Percentiles rank a stretch among this genome's conserved stretches.
Conservation (phyloP, 495 filamentous ascomycete genomes). For the Tuber brumale region DNA sequence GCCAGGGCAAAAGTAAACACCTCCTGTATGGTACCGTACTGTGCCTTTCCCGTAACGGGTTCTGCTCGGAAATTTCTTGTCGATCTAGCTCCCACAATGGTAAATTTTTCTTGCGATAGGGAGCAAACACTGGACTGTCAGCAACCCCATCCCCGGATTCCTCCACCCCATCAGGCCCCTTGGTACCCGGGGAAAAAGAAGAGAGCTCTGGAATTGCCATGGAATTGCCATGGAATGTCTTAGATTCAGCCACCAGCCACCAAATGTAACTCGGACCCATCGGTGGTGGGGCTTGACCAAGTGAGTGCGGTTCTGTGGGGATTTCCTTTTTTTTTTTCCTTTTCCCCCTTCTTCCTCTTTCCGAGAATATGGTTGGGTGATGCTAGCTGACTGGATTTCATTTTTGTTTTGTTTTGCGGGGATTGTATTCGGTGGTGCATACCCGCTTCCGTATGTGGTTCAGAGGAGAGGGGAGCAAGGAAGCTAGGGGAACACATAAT, state of each 20-base stretch:
- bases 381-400: background rate
- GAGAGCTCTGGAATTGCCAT: background rate
- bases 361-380: background rate
- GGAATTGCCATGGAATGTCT: background rate
- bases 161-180: background rate
- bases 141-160: background rate
- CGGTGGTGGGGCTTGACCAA: background rate
- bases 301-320: background rate
- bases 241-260: slow-evolving; percentile 4
- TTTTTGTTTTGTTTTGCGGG: background rate
- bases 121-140: background rate
- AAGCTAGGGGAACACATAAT: background rate
- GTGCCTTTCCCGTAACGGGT: background rate
- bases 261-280: background rate
- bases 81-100: background rate
- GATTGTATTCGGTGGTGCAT: background rate
- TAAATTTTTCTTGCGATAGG: background rate
- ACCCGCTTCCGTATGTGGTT: background rate
- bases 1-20: background rate
- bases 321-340: background rate
- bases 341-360: background rate
- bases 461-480: background rate
- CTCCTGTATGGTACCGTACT: background rate
- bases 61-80: background rate
- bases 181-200: background rate